A percentile compares a stretch with the other conserved stretches of the same genome.
These are phyloP conservation scores for Pleurozium schreberi DNA, from an alignment of 225 moss, liverwort and hornwort species.

Conservation along the genomic window DNA sequence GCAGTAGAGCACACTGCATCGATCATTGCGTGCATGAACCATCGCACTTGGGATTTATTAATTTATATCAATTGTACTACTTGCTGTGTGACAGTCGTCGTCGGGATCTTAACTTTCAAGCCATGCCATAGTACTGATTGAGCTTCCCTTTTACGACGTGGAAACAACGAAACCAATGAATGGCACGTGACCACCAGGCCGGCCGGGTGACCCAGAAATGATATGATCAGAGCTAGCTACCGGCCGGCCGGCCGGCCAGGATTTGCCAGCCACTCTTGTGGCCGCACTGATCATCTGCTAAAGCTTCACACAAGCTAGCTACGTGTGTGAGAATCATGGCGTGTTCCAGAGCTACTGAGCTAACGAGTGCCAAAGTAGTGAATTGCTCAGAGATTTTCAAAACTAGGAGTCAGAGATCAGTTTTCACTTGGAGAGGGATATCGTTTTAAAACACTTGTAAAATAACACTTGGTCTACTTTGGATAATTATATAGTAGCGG, in stretches of 20 bases:
- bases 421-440: neutral
- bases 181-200: neutral
- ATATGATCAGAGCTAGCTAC: neutral
- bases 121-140: neutral
- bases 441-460: neutral
- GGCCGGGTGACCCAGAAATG: neutral
- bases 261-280: neutral
- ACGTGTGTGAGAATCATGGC: neutral
- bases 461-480: neutral
- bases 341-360: neutral
- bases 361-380: neutral
- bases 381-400: neutral
- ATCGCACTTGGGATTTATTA: neutral
- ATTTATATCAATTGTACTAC: neutral
- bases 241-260: too few species aligned
- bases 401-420: neutral
- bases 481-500: neutral
- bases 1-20: neutral
- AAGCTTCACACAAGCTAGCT: neutral
- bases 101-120: neutral
- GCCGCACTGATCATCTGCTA: neutral
- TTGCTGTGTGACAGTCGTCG: neutral
- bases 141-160: neutral
- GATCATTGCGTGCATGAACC: neutral
- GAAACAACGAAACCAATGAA: neutral